phyloP scores from a whole-genome alignment of 345 rosid species.

The Eucalyptus grandis region DNA sequence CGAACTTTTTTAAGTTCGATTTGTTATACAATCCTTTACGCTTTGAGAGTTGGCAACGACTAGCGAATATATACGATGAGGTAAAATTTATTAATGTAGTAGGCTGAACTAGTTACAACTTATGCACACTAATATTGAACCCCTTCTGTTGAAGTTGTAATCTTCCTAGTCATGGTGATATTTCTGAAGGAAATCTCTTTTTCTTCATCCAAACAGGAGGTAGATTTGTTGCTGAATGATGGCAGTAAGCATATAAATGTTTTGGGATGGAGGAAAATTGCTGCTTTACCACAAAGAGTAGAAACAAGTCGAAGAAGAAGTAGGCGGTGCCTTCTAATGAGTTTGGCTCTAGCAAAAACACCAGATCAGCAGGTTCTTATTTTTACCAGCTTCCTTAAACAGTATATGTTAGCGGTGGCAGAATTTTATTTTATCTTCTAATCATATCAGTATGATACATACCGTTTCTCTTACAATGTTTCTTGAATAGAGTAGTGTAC shows the following conservation, averaged over 20 bases:
- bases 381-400: neutral
- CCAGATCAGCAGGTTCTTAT: slow-evolving; percentile 66
- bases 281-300: slow-evolving; percentile 69
- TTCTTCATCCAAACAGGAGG: slow-evolving; percentile 56
- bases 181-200: neutral
- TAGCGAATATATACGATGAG: slow-evolving; percentile 92
- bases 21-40: slow-evolving; percentile 80
- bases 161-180: neutral
- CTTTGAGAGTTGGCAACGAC: slow-evolving; percentile 93
- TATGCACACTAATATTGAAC: neutral
- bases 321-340: slow-evolving; percentile 82
- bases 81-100: slow-evolving; percentile 17
- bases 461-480: neutral
- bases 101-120: neutral
- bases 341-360: slow-evolving; percentile 88
- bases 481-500: neutral
- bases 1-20: slow-evolving; percentile 84
- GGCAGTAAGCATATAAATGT: slow-evolving; percentile 98
- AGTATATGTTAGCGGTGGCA: neutral
- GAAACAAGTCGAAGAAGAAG: slow-evolving; percentile 95
- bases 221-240: slow-evolving; percentile 93
- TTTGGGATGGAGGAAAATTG: slow-evolving; percentile 84
- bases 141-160: neutral
- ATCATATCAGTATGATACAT: neutral
- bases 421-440: neutral